phyloP scores from a whole-genome alignment of 805 yeast genomes.

The Helenozyma rhizophorensis region DNA sequence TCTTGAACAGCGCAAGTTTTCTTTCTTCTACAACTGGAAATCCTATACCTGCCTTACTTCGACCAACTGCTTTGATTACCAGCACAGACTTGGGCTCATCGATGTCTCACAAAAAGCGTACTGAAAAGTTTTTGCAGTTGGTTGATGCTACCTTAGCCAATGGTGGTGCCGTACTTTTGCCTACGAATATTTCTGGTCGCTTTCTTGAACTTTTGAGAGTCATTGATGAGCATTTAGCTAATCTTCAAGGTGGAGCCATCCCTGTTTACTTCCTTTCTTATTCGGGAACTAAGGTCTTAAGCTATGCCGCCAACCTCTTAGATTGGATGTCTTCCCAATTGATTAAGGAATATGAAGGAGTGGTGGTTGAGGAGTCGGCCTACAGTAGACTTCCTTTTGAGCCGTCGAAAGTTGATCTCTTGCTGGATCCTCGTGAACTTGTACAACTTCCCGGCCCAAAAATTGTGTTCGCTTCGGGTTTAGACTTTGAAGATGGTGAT shows the following conservation, averaged over 20 bases:
- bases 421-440: constrained; percentile 55
- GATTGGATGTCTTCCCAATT: constrained; percentile 95
- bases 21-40: constrained; percentile 49
- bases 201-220: constrained; percentile 73
- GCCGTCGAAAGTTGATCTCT: constrained; percentile 52
- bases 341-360: constrained; percentile 75
- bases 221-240: constrained; percentile 60
- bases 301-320: constrained; percentile 81
- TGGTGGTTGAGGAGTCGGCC: constrained; percentile 16
- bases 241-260: constrained; percentile 42
- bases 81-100: constrained; percentile 65
- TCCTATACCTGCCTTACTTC: constrained; percentile 56
- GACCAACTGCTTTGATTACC: constrained; percentile 83
- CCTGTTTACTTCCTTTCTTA: constrained; percentile 77
- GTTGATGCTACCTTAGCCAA: constrained; percentile 62
- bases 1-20: constrained; percentile 67
- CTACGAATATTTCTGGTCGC: constrained; percentile 77
- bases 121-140: constrained; percentile 57
- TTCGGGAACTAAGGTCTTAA: constrained; percentile 71
- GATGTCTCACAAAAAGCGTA: constrained; percentile 56
- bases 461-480: constrained; percentile 74
- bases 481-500: constrained; percentile 60
- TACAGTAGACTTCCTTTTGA: constrained; percentile 68
- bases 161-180: constrained; percentile 80
- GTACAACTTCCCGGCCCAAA: constrained; percentile 60